A percentile compares a stretch with the other conserved stretches of the same genome.
These are phyloP conservation scores for Aspergillus sclerotioniger DNA, from an alignment of 495 filamentous ascomycete genomes.

Conservation along the genomic window DNA sequence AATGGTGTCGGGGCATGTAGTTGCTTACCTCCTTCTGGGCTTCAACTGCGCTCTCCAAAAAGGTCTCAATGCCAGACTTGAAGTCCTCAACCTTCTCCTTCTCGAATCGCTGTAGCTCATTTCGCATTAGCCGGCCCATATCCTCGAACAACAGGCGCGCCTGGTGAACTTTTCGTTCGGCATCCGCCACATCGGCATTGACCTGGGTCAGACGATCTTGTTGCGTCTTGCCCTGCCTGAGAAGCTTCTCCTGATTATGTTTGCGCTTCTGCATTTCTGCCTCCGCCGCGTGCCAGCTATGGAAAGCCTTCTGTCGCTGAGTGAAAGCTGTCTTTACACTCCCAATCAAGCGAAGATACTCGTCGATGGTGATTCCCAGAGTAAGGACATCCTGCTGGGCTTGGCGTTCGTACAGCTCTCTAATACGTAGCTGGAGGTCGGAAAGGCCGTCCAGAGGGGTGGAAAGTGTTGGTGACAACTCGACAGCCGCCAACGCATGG, in stretches of 20 bases:
- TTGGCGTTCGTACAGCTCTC: slow-evolving; percentile 93
- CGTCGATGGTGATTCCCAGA: slow-evolving; percentile 93
- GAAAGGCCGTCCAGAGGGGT: slow-evolving; percentile 85
- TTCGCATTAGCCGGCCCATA: slow-evolving; percentile 90
- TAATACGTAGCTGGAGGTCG: slow-evolving; percentile 87
- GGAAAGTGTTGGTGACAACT: slow-evolving; percentile 84
- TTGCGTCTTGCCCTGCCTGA: slow-evolving; percentile 89
- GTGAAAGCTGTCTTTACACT: slow-evolving; percentile 88
- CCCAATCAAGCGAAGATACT: slow-evolving; percentile 94
- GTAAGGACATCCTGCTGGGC: slow-evolving; percentile 96
- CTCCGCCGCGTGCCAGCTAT: slow-evolving; percentile 88
- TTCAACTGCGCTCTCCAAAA: slow-evolving; percentile 92
- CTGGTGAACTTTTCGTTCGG: slow-evolving; percentile 90
- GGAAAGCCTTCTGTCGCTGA: slow-evolving; percentile 92
- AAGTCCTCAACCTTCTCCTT: slow-evolving; percentile 98
- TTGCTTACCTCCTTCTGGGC: slow-evolving; percentile 91
- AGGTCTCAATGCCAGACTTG: slow-evolving; percentile 96
- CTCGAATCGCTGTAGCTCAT: slow-evolving; percentile 91
- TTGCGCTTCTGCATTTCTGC: slow-evolving; percentile 84
- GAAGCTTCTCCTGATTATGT: slow-evolving; percentile 81
- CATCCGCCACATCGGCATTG: slow-evolving; percentile 87
- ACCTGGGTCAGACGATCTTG: slow-evolving; percentile 92
- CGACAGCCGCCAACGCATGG: slow-evolving; percentile 84
- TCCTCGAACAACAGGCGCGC: slow-evolving; percentile 90
- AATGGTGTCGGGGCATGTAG: not conserved